Evolutionary conservation across 2,329 filamentous ascomycete genomes (phyloP), one percentile per base, ranked within the genome.

Genomic region (Gremmenia infestans): DNA sequence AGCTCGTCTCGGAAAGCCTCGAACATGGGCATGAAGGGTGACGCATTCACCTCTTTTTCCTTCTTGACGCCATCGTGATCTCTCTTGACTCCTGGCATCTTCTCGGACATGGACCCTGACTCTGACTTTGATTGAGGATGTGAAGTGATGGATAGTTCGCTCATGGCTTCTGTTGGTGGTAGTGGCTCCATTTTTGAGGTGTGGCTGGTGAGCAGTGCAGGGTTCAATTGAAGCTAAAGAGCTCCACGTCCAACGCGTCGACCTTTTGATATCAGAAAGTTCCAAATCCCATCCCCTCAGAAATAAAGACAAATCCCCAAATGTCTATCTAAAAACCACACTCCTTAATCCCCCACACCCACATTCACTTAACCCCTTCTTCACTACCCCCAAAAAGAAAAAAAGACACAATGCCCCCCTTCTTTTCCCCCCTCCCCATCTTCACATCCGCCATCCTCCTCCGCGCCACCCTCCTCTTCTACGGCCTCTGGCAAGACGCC

Each of bases 401-500:
- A 52, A 14, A 19, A 47, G 52, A n/a, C n/a, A n/a, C 14, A 48
- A 65, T 64, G 60, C 17, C 59, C 3, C 48, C 22, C 36, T 63
- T 65, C 58, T 68, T 70, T 54, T 64, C 64, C 52, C 74, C 76
- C 1, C 37, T 70, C 7, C 76, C 79, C 8, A 78, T 88, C 65
- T 83, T 87, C 71, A 60, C 74, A 52, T 71, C 81, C 12, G 78
- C 82, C 50, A 75, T 85, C 53, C 66, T 85, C 48, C 81, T 99
- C 23, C 89, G 94, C 58, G 70, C 83, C 5, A 71, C 76, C 35
- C 85, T 99, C 60, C 81, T 97, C 50, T 70, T 95, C 67, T 97
- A 97, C 72, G 93, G 94, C 56, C 82, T 91, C 58, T 92, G 89
- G 78, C 94, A 99, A 76, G 94, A 99, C 74, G 87, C 90, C 58